These are phyloP conservation scores for Pyrenopolyporus hunteri DNA, from an alignment of 495 filamentous ascomycete species.

Conservation along the genomic window DNA sequence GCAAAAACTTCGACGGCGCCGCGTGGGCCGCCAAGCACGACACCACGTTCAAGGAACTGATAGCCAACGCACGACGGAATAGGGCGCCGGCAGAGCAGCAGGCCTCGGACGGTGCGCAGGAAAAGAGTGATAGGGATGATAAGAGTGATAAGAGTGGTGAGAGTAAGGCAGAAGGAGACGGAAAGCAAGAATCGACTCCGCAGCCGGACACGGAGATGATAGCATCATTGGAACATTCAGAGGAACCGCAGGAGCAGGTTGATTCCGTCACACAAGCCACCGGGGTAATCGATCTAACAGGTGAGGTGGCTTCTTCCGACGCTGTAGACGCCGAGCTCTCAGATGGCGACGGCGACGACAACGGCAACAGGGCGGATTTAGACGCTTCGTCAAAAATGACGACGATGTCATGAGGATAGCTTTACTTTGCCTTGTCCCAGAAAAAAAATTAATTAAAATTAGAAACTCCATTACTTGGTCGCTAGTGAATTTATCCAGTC, in stretches of 20 bases:
- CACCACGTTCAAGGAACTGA: conserved; percentile 73
- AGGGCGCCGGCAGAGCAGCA: too few relatives aligned
- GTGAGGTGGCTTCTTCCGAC: conserved; percentile 2
- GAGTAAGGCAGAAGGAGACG: neutral
- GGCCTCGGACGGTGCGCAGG: neutral
- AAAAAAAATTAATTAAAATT: conserved; percentile 19
- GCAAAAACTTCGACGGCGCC: conserved; percentile 81
- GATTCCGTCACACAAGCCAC: neutral
- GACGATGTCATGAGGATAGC: conserved; percentile 9
- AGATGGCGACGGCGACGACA: neutral
- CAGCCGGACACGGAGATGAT: conserved; percentile 18
- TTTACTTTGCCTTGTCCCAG: neutral
- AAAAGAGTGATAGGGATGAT: too few relatives aligned
- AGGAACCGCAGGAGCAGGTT: neutral
- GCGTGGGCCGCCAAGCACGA: conserved; percentile 78
- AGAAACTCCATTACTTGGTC: too few relatives aligned
- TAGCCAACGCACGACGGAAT: conserved; percentile 67
- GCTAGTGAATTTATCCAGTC: conserved; percentile 1
- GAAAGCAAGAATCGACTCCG: conserved; percentile 3
- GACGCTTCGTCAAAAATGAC: conserved; percentile 8
- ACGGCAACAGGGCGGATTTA: conserved; percentile 3
- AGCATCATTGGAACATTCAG: conserved; percentile 6
- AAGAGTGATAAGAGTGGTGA: neutral
- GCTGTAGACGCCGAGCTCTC: neutral
- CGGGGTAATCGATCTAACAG: conserved; percentile 27